phyloP scores from a whole-genome alignment of 176 grass and related monocot species.

The Oryza glumipatula region DNA sequence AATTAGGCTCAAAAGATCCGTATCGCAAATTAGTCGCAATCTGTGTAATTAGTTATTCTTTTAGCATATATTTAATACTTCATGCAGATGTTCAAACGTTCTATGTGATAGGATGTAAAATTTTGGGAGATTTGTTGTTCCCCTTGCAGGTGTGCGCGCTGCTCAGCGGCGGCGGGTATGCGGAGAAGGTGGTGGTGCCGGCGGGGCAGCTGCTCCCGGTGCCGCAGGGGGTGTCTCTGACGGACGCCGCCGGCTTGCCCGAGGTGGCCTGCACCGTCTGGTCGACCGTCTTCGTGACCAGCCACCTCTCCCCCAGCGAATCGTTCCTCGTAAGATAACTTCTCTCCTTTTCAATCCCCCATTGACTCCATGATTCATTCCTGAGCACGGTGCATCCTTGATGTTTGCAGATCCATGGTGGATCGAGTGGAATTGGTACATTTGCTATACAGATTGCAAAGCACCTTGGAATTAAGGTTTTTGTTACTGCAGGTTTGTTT shows the following conservation, averaged over 20 bases:
- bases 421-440: conserved; percentile 94
- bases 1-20: no score
- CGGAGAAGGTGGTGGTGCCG: conserved; percentile 79
- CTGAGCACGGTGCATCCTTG: neutral
- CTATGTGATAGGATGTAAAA: no score
- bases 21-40: no score
- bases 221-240: conserved; percentile 71
- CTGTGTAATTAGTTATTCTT: no score
- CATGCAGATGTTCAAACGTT: no score
- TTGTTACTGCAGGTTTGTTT: conserved; percentile 73
- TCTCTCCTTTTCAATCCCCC: neutral
- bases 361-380: neutral
- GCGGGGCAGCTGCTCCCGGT: conserved; percentile 71
- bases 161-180: conserved; percentile 79
- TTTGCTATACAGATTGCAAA: conserved; percentile 88
- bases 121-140: neutral
- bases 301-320: conserved; percentile 73
- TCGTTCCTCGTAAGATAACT: conserved; percentile 63
- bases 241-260: conserved; percentile 63
- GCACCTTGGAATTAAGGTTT: conserved; percentile 79
- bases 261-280: conserved; percentile 90
- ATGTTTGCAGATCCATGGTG: conserved; percentile 78
- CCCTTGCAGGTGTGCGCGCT: conserved; percentile 68
- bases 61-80: no score
- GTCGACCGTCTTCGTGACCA: conserved; percentile 95